Conservation (phyloP, 495 filamentous ascomycete species). For the Bathelium albidoporum region DNA sequence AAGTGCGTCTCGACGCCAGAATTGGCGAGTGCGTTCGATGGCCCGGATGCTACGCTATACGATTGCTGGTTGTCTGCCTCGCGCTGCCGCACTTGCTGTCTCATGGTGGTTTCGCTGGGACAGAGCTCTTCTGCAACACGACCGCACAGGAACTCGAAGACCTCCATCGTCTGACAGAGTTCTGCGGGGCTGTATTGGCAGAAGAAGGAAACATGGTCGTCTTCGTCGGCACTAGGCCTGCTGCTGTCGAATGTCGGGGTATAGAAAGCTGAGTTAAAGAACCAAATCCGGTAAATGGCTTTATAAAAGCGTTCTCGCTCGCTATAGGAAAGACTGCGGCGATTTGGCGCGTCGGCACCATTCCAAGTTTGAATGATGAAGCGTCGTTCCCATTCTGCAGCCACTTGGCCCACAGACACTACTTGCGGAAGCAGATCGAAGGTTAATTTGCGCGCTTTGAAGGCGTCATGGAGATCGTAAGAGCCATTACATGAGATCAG, state of each 20-base stretch:
- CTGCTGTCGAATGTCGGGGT: too few relatives aligned
- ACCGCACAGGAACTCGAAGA: conserved; percentile 38
- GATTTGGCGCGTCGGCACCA: conserved; percentile 42
- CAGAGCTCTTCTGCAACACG: conserved; percentile 46
- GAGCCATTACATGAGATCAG: conserved; percentile 48
- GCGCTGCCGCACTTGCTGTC: conserved; percentile 47
- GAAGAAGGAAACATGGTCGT: conserved; percentile 43
- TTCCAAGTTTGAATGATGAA: conserved; percentile 65
- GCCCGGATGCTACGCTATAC: not conserved
- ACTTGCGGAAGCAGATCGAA: too few relatives aligned
- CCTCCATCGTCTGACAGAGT: conserved; percentile 49
- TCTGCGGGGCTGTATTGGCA: conserved; percentile 47
- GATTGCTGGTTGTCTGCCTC: conserved; percentile 31
- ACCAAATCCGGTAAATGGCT: conserved; percentile 62
- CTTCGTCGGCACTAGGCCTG: conserved; percentile 36
- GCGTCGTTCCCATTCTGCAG: conserved; percentile 59
- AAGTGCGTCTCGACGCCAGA: conserved; percentile 37
- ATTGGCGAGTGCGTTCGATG: too few relatives aligned
- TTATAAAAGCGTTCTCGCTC: conserved; percentile 54
- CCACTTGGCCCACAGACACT: too few relatives aligned
- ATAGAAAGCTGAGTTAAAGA: conserved; percentile 50
- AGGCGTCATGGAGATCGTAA: conserved; percentile 46
- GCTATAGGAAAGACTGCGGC: conserved; percentile 47
- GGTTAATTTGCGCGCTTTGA: too few relatives aligned
- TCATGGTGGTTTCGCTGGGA: conserved; percentile 50